Percentiles rank a stretch among this genome's conserved stretches.
Evolutionary conservation across 108 stramenopile genomes (phyloP).

Genomic region (Stephanodiscus triporus): DNA sequence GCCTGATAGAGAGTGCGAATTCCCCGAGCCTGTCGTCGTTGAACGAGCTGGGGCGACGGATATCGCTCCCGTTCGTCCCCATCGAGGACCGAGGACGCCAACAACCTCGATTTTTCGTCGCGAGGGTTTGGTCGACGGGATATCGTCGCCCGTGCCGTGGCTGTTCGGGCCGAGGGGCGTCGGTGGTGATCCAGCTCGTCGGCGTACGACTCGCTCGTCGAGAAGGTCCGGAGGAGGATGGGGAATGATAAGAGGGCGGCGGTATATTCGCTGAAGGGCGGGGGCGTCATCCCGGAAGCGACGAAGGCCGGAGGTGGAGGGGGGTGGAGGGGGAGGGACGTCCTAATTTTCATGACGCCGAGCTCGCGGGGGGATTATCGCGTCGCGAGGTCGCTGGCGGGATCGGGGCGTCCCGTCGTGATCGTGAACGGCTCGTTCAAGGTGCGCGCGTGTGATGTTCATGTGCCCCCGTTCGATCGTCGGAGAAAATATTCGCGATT

Average conservation of each 20-base stretch:
- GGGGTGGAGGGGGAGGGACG: constrained; percentile 14
- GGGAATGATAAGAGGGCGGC: background rate
- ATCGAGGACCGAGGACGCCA: constrained; percentile 69
- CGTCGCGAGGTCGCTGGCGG: constrained; percentile 55
- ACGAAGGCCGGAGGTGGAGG: too few relatives aligned
- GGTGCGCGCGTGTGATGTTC: too few relatives aligned
- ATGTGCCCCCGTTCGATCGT: background rate
- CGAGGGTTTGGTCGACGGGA: constrained; percentile 49
- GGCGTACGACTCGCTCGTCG: constrained; percentile 46
- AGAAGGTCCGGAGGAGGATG: constrained; percentile 37
- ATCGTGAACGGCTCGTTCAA: constrained; percentile 78
- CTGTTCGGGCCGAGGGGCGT: constrained; percentile 61
- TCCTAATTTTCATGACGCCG: constrained; percentile 66
- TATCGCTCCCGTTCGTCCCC: constrained; percentile 63
- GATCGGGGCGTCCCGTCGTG: constrained; percentile 47
- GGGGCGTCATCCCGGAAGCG: constrained; percentile 30
- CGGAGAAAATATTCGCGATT: too few relatives aligned
- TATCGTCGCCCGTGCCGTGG: constrained; percentile 22
- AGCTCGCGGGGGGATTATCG: constrained; percentile 59
- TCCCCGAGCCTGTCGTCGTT: constrained; percentile 60
- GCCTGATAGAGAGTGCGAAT: constrained; percentile 79
- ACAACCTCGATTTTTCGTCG: constrained; percentile 54
- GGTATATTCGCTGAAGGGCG: constrained; percentile 7
- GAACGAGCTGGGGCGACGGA: constrained; percentile 82
- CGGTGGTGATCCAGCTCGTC: constrained; percentile 51